Base-by-base conservation (phyloP, 2,329 filamentous ascomycete genomes). In the Calonectria henricotiae region DNA sequence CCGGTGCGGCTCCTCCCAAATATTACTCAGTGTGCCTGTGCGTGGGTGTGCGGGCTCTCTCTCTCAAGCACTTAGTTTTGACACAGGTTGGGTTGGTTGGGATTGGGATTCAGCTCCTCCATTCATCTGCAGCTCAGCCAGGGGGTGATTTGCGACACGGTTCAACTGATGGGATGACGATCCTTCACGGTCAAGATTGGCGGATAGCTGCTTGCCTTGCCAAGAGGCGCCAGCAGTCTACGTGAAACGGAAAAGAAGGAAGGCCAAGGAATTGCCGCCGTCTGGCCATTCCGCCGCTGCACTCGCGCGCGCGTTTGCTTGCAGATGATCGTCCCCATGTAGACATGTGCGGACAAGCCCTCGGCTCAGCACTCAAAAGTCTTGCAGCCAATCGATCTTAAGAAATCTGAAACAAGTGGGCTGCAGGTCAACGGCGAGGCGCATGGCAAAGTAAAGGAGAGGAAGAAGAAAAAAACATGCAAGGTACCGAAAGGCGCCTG, bases 401-500 rank as follows among this genome's bases (percentile, higher is more conserved):
- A 32, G 11, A 4, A 46, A 46, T 41, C 46, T 41, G 62, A 69
- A 69, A 69, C 67, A 12, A 39, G 58, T 51, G 37, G 51, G 46
- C 46, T 65, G 67, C 62, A 62, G 44, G 54, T 27, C 46, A 23
- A 49, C 67, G 67, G 39, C n/a, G 51, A 41, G 62, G 46, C 47
- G 63, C 64, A 60, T 55, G 46, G 47, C 27, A 44, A 62, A 44
- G 23, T 23, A 32, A 27, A 60, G 43, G 41, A 39, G 32, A n/a
- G 30, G 30, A 39, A 49, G 20, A 25, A 25, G 41, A 68, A 32
- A 39, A 49, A 17, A 25, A 25, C 41, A 68, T 63, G 66, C 66
- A 68, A 68, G 60, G 66, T 68, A 63, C 66, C 25, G 39, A 41
- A 54, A 39, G 20, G 49, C 58, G 49, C 66, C 66, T 63, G 66